Conservation (phyloP, 768 basidiomycete genomes). For the Pulveroboletus frians region DNA sequence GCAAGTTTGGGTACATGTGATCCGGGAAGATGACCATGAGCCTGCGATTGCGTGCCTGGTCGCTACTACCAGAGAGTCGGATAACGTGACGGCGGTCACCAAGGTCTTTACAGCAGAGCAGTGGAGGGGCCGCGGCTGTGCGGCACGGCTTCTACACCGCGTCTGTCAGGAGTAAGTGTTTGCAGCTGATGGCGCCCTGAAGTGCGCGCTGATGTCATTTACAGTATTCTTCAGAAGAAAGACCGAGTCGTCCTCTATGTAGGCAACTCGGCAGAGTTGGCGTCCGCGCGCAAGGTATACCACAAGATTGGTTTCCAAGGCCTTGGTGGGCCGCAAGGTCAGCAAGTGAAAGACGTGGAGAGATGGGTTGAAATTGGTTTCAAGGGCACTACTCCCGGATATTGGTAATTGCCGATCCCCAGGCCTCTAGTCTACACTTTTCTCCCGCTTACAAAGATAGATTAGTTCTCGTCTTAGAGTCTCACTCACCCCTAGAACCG, state of each 20-base stretch:
- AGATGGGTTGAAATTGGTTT: constrained; percentile 19
- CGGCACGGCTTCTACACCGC: constrained; percentile 29
- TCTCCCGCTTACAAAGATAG: not conserved
- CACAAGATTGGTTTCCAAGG: constrained; percentile 20
- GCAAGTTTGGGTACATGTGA: constrained; percentile 57
- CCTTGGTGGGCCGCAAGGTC: not conserved
- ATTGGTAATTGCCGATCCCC: constrained; percentile 12
- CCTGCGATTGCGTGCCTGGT: constrained; percentile 58
- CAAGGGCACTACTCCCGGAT: constrained; percentile 7
- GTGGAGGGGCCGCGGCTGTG: constrained; percentile 53
- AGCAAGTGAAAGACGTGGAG: constrained; percentile 14
- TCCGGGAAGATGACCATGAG: constrained; percentile 20
- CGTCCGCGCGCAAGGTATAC: constrained; percentile 19
- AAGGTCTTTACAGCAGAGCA: constrained; percentile 62
- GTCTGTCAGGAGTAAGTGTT: too few species aligned
- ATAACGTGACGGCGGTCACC: constrained; percentile 56
- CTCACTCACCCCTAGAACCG: not conserved
- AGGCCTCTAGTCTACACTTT: too few species aligned
- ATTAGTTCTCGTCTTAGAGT: not conserved
- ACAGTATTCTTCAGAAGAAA: constrained; percentile 35
- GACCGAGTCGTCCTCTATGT: constrained; percentile 52
- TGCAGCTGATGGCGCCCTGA: not conserved
- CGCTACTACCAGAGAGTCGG: constrained; percentile 60
- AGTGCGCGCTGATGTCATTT: constrained; percentile 1
- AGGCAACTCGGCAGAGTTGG: constrained; percentile 29